Conservation (phyloP, 768 basidiomycete species). For the Suillus alpinus region DNA sequence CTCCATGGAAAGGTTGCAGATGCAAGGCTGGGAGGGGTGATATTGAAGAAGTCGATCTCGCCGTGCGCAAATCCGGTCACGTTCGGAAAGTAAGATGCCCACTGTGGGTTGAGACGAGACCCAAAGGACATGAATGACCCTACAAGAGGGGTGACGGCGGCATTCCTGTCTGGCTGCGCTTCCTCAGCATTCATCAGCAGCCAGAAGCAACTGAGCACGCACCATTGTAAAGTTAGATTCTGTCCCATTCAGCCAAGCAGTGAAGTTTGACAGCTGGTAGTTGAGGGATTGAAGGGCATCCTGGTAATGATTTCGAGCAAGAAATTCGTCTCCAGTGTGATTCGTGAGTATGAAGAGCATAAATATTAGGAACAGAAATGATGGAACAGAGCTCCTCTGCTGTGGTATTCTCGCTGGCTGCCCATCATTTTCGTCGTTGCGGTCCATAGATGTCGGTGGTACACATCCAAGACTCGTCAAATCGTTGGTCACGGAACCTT, state of each 20-base stretch:
- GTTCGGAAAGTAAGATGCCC: slow-evolving; percentile 67
- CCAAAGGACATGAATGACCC: slow-evolving; percentile 47
- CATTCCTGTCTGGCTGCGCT: slow-evolving; percentile 46
- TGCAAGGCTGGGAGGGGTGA: slow-evolving; percentile 47
- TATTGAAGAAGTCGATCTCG: slow-evolving; percentile 57
- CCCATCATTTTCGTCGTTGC: slow-evolving; percentile 21
- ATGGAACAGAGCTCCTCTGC: slow-evolving; percentile 62
- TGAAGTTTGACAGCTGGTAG: slow-evolving; percentile 67
- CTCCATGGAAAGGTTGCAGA: slow-evolving; percentile 45
- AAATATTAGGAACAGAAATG: slow-evolving; percentile 71
- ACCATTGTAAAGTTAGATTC: slow-evolving; percentile 66
- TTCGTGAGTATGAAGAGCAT: slow-evolving; percentile 80
- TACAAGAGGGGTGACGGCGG: slow-evolving; percentile 44
- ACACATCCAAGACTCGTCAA: not conserved
- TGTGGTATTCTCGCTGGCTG: slow-evolving; percentile 29
- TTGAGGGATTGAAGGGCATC: slow-evolving; percentile 57
- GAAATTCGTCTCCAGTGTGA: slow-evolving; percentile 65
- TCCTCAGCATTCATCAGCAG: slow-evolving; percentile 6
- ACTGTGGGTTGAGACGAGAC: slow-evolving; percentile 39
- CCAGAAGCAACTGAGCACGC: slow-evolving; percentile 17
- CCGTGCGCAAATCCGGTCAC: slow-evolving; percentile 79
- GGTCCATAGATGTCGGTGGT: slow-evolving; percentile 24
- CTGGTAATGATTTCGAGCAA: slow-evolving; percentile 62
- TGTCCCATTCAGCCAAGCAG: slow-evolving; percentile 71
- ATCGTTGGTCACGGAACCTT: not conserved